Conservation (phyloP, 1,284 basidiomycete genomes). For the Moniliophthora roreri region DNA sequence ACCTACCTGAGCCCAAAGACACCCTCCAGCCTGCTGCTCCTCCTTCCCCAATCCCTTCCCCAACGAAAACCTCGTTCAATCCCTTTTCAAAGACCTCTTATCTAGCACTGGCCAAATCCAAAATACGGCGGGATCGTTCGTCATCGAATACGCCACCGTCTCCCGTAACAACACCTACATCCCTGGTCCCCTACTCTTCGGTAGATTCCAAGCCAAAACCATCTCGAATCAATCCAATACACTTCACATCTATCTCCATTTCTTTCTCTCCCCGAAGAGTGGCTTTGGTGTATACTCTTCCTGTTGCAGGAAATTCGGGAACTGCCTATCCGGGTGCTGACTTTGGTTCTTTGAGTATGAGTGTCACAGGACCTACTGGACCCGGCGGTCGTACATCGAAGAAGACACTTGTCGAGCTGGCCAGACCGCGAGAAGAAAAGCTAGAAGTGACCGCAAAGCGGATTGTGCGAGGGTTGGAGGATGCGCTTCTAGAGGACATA, state of each 20-base stretch:
- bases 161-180: constrained; percentile 5
- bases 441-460: constrained; percentile 59
- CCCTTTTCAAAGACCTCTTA: constrained; percentile 16
- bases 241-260: constrained; percentile 42
- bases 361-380: constrained; percentile 12
- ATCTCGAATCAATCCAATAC: constrained; percentile 26
- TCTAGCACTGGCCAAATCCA: constrained; percentile 11
- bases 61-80: constrained; percentile 12
- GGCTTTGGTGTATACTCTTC: constrained; percentile 37
- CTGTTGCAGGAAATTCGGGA: constrained; percentile 4
- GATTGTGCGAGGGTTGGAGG: constrained; percentile 31
- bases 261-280: constrained; percentile 47
- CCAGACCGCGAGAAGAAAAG: constrained; percentile 45
- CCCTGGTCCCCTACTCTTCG: constrained; percentile 3
- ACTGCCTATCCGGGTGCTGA: constrained; percentile 4
- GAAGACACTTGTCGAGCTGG: constrained; percentile 12
- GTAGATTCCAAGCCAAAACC: neutral
- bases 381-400: constrained; percentile 15
- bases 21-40: constrained; percentile 2
- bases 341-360: constrained; percentile 13
- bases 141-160: constrained; percentile 5
- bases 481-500: constrained; percentile 4
- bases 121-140: constrained; percentile 6
- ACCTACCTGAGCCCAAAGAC: neutral
- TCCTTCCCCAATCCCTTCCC: constrained; percentile 8